A percentile compares a stretch with the other conserved stretches of the same genome.
Evolutionary conservation across 2,329 filamentous ascomycete genomes (phyloP).

Genomic region (Fusarium haematococcum): DNA sequence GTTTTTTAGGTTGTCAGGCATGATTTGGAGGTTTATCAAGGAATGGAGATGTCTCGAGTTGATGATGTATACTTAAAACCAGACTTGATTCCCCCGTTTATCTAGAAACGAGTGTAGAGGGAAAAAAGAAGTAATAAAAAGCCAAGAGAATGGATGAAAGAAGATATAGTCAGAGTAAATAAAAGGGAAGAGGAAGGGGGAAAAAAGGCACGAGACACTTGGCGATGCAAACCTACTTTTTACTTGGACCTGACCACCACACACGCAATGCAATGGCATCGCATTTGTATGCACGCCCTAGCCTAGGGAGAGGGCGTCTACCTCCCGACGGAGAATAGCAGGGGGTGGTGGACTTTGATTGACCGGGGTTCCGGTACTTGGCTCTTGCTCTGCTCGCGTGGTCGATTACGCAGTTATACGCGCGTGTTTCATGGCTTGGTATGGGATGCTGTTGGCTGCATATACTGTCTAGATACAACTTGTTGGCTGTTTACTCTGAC

Average conservation of each 20-base stretch:
- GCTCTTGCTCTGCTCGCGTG: not conserved
- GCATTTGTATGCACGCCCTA: not conserved
- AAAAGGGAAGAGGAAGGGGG: not conserved
- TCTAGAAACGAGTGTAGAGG: not conserved
- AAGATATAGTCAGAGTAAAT: not conserved
- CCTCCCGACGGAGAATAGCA: not conserved
- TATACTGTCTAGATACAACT: not conserved
- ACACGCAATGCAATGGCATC: not conserved
- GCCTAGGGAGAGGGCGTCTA: not conserved
- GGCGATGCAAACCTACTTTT: not conserved
- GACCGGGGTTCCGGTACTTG: not conserved
- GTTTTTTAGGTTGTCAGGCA: slow-evolving; percentile 14
- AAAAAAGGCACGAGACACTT: not conserved
- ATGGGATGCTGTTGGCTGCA: not conserved
- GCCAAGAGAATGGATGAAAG: not conserved
- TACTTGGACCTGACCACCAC: not conserved
- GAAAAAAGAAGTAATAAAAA: not conserved
- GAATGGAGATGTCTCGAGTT: not conserved
- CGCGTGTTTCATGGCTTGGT: not conserved
- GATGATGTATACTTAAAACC: not conserved
- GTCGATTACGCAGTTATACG: not conserved
- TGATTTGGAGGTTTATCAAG: not conserved
- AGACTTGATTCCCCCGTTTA: not conserved
- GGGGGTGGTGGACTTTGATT: not conserved
- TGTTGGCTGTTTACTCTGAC: not conserved